Evolutionary conservation across 352 stramenopile species (phyloP).

Genomic region (Phytopythium mirpurense): DNA sequence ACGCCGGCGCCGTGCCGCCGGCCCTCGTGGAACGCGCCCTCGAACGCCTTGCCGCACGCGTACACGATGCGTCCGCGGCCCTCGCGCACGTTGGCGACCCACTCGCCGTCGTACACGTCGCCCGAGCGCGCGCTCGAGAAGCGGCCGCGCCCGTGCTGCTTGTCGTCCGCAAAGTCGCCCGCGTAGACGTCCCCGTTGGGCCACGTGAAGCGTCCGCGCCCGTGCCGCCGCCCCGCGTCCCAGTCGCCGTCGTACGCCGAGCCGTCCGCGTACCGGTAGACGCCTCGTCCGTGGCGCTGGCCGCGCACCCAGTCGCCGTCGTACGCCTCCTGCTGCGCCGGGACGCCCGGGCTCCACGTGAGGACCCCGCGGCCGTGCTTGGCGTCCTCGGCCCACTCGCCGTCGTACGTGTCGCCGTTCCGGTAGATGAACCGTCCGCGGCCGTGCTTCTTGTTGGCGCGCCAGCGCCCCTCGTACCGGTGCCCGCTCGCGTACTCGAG

Average conservation of each 20-base stretch:
- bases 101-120: slow-evolving; percentile 75
- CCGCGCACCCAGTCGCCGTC: slow-evolving; percentile 66
- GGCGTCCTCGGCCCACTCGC: slow-evolving; percentile 57
- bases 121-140: slow-evolving; percentile 46
- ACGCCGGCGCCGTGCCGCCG: slow-evolving; percentile 66
- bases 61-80: slow-evolving; percentile 73
- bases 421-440: slow-evolving; percentile 70
- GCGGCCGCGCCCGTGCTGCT: slow-evolving; percentile 73
- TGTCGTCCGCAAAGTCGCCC: slow-evolving; percentile 72
- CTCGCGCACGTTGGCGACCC: slow-evolving; percentile 76
- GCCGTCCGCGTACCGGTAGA: slow-evolving; percentile 58
- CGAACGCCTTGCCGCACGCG: slow-evolving; percentile 76
- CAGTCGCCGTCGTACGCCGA: slow-evolving; percentile 66
- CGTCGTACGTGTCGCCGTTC: slow-evolving; percentile 81
- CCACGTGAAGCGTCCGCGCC: slow-evolving; percentile 77
- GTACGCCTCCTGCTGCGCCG: slow-evolving; percentile 63
- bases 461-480: slow-evolving; percentile 58
- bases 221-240: slow-evolving; percentile 58
- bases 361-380: slow-evolving; percentile 55
- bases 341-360: slow-evolving; percentile 47
- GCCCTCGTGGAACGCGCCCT: slow-evolving; percentile 80
- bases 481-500: slow-evolving; percentile 64
- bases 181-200: slow-evolving; percentile 82
- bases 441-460: slow-evolving; percentile 70
- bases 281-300: slow-evolving; percentile 51